Evolutionary conservation across 2,329 filamentous ascomycete species (phyloP).

Genomic region (Diaporthe vexans): DNA sequence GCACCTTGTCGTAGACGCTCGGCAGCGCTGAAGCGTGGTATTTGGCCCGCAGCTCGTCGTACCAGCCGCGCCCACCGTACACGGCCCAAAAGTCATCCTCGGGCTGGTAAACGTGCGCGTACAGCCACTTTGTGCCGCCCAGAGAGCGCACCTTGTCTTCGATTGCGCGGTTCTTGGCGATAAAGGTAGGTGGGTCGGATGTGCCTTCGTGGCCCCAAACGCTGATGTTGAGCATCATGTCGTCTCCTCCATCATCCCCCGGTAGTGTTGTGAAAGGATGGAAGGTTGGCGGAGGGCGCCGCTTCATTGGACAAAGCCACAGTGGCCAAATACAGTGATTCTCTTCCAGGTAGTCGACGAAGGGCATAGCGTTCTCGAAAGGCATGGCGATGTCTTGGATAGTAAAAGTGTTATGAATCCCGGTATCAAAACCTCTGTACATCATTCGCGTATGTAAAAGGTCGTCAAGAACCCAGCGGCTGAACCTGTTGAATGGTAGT

Average conservation of each 20-base stretch:
- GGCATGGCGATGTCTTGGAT: constrained; percentile 77
- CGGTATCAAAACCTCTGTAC: constrained; percentile 78
- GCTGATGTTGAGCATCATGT: constrained; percentile 72
- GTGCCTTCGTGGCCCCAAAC: constrained; percentile 83
- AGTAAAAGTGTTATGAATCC: constrained; percentile 73
- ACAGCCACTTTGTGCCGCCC: constrained; percentile 87
- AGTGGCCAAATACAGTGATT: constrained; percentile 70
- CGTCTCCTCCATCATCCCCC: constrained; percentile 40
- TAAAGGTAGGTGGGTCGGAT: constrained; percentile 67
- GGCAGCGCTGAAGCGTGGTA: constrained; percentile 69
- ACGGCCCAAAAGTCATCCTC: constrained; percentile 77
- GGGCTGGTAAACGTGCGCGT: constrained; percentile 88
- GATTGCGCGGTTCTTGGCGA: constrained; percentile 77
- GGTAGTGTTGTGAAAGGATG: constrained; percentile 64
- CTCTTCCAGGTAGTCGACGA: constrained; percentile 67
- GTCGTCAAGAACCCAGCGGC: constrained; percentile 78
- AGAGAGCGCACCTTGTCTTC: constrained; percentile 78
- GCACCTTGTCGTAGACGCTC: constrained; percentile 78
- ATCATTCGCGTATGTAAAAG: constrained; percentile 82
- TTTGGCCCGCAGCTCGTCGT: constrained; percentile 72
- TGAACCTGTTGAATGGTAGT: constrained; percentile 75
- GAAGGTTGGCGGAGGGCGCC: constrained; percentile 64
- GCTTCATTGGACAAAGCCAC: constrained; percentile 71
- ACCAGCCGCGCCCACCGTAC: constrained; percentile 71
- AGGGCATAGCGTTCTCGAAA: constrained; percentile 63